Base-by-base conservation (phyloP, 1,284 basidiomycete species). In the Coniophora puteana region DNA sequence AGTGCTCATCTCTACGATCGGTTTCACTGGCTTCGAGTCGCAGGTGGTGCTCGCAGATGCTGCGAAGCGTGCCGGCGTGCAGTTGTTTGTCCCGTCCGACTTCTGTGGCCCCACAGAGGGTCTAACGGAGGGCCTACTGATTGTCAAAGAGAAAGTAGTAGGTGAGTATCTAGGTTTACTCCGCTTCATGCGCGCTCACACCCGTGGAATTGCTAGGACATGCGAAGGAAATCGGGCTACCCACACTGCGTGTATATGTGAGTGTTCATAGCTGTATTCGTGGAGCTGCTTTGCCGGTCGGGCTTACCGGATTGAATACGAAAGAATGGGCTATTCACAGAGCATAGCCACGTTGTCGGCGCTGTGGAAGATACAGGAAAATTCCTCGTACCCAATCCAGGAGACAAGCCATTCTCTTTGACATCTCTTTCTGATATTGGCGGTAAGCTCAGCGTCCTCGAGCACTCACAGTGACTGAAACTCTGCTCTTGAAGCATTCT, bases 1-100 rank as follows among this genome's bases (percentile, higher is more conserved):
- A 8, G 55, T 58, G 29, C 23, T 69, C 8, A 69, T 76, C 16
- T n/a, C 50, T n/a, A 50, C 57, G 4, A n/a, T 60, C 21, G 29
- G 17, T 10, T 29, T 20, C 18, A 4, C 3, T 4, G 51, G 40
- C 7, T 25, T 51, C 14, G 41, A 31, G 5, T 23, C 32, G 7
- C 59, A 63, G 46, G n/a, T n/a, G n/a, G n/a, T n/a, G n/a, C n/a
- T n/a, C n/a, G n/a, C n/a, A n/a, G n/a, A n/a, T n/a, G n/a, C 33
- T 20, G 8, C n/a, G 8, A 33, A 33, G 31, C 10, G 17, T 10
- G 31, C 33, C 10, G 33, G 33, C 7, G 33, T 35, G 17, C 17
- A 35, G 33, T 21, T 35, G 10, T 35, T 35, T 14, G 33, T 35
- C 5, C 33, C 33, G 8, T 10, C 8, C 8, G 33, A 35, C 17